These are phyloP conservation scores for Boletus subcaerulescens DNA, from an alignment of 768 basidiomycete species.

Conservation along the genomic window DNA sequence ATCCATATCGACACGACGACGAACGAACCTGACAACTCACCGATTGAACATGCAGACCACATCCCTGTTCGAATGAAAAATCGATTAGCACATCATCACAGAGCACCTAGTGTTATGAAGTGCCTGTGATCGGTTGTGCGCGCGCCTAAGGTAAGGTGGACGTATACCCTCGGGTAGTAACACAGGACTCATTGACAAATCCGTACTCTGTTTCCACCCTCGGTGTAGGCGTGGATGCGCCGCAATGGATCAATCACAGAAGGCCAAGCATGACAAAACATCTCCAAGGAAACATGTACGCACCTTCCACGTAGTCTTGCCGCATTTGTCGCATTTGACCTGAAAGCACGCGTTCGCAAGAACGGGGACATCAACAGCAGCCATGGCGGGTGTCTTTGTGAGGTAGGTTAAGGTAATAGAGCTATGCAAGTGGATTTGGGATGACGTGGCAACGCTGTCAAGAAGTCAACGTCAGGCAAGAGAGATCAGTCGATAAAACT, in stretches of 20 bases:
- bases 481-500: background rate
- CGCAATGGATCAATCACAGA: slow-evolving; percentile 16
- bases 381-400: slow-evolving; percentile 24
- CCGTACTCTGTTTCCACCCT: slow-evolving; percentile 14
- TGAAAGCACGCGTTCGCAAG: slow-evolving; percentile 54
- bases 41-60: slow-evolving; percentile 61
- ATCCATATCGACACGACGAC: slow-evolving; percentile 14
- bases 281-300: slow-evolving; percentile 32
- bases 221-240: slow-evolving; percentile 13
- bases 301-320: slow-evolving; percentile 72
- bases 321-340: slow-evolving; percentile 59
- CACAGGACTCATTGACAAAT: slow-evolving; percentile 6
- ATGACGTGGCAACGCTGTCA: slow-evolving; percentile 21
- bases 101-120: background rate
- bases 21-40: slow-evolving; percentile 41
- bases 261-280: slow-evolving; percentile 13
- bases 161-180: slow-evolving; percentile 8
- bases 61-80: slow-evolving; percentile 48
- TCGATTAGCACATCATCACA: slow-evolving; percentile 5
- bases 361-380: slow-evolving; percentile 18
- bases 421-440: slow-evolving; percentile 16
- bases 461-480: slow-evolving; percentile 4
- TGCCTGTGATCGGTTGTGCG: background rate
- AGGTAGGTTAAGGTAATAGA: slow-evolving; percentile 35
- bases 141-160: slow-evolving; percentile 15